Evolutionary conservation across 345 rosid species (phyloP).

Genomic region (Populus alba): DNA sequence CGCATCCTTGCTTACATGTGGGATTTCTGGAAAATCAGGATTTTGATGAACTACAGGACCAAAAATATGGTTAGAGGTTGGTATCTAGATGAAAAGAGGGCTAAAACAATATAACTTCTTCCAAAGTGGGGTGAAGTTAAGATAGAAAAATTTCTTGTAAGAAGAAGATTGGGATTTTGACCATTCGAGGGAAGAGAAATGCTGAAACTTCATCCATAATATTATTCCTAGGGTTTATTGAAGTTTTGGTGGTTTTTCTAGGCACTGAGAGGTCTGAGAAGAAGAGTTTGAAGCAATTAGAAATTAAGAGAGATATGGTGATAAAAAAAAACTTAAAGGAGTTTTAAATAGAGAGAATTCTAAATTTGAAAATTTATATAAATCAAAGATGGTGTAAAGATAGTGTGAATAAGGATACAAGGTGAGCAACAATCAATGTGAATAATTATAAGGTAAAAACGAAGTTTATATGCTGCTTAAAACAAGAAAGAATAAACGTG

Average conservation of each 20-base stretch:
- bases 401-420: not conserved
- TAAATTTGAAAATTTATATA: not conserved
- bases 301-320: not conserved
- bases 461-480: not conserved
- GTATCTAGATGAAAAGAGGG: no score
- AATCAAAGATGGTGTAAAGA: not conserved
- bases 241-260: no score
- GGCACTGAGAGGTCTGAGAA: not conserved
- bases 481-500: not conserved
- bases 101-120: no score
- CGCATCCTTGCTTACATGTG: not conserved
- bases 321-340: not conserved
- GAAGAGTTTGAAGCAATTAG: not conserved
- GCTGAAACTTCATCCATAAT: not conserved
- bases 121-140: no score
- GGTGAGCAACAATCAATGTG: not conserved
- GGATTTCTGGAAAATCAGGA: not conserved
- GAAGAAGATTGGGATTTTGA: no score
- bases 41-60: no score
- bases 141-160: no score
- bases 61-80: not conserved
- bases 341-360: not conserved
- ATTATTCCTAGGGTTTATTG: not conserved
- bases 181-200: no score
- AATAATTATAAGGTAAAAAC: not conserved